Base-by-base conservation (phyloP, 139 green algal species). In the Micractinium sp. region DNA sequence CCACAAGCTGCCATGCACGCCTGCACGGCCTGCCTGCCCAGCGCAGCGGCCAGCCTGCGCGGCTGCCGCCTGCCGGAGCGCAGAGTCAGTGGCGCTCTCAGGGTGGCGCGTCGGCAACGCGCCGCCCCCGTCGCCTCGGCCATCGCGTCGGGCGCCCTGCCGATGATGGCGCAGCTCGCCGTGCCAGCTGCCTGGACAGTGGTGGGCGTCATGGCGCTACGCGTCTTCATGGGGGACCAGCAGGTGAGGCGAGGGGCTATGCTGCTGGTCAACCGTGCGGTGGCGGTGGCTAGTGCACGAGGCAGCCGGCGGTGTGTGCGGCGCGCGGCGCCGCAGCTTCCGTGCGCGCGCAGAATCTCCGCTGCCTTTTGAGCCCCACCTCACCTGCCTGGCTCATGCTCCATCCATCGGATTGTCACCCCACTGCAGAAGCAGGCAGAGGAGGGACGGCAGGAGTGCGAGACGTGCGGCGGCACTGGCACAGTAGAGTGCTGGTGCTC, bases 401-500 rank as follows among this genome's bases (percentile, higher is more conserved):
- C 13, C 5, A 1, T 29, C 15, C 29, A 78, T 14, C 3, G 25
- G n/a, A 36, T 31, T 39, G 19, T 31, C 78, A 25, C 2, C 4
- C 3, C 29, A 1, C 16, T 36, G 85, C 85, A 82, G 85, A 81
- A 31, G 19, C 38, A 69, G 41, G 39, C 85, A 29, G 85, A 82
- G 67, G 83, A 88, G 23, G 71, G 53, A 3, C 23, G n/a, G 1
- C 71, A 35, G 0, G 90, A 91, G 69, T 91, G 87, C 60, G 61
- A 85, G 47, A 78, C 80, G 22, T 93, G 90, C 77, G 39, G 60
- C 66, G 90, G 90, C 56, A 90, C 36, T 20, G 90, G 90, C 33
- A 25, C 63, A 27, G 90, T 91, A 23, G 67, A 88, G 14, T 92
- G 90, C 81, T 82, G 90, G 47, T 93, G 90, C 69, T 81, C 66